Evolutionary conservation across 2,329 filamentous ascomycete species (phyloP), one percentile per base, ranked within the genome.

Genomic region (Aspergillus japonicus): DNA sequence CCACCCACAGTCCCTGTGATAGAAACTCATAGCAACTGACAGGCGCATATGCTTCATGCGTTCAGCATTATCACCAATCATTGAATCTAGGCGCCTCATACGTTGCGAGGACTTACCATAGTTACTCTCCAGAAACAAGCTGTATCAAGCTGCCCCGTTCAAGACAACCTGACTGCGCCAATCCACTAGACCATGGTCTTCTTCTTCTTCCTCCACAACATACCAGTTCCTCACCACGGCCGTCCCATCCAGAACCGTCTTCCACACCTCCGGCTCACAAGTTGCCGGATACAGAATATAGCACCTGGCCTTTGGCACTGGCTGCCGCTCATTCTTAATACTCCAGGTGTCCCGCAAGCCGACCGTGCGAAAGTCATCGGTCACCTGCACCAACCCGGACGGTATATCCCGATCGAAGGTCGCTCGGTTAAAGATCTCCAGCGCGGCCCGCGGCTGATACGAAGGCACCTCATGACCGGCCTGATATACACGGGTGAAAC

Each of bases 401-500:
- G 50, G 21, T 2, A 59, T 47, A 50, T 59, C 57, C 23, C 26
- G 48, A 44, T 44, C 21, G 12, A 35, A 35, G 2, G 51, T 59
- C 31, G 47, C 57, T 12, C 57, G 50, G 16, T 16, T 26, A 21
- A 59, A 50, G 51, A 59, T 59, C 16, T 59, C 57, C 21, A 39
- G 31, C 31, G 57, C 29, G 3, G 50, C 50, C n/a, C 44, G 21
- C 0, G 80, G 79, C 59, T 82, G 80, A 67, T 78, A 81, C n/a
- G 78, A 80, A 0, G 82, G 80, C 1, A 83, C 77, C 57, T 81
- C 76, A 62, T 85, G 83, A 3, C 82, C 82, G 1, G 82, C 76
- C 64, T 83, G 75, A 57, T 73, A 75, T 8, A 76, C 65, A 5
- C 73, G 64, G 7, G 68, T 65, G 68, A 77, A 77, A 6, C 71